Base-by-base conservation (phyloP, 202 grass and related monocot species). In the Bolboschoenoplectus hybrid region DNA sequence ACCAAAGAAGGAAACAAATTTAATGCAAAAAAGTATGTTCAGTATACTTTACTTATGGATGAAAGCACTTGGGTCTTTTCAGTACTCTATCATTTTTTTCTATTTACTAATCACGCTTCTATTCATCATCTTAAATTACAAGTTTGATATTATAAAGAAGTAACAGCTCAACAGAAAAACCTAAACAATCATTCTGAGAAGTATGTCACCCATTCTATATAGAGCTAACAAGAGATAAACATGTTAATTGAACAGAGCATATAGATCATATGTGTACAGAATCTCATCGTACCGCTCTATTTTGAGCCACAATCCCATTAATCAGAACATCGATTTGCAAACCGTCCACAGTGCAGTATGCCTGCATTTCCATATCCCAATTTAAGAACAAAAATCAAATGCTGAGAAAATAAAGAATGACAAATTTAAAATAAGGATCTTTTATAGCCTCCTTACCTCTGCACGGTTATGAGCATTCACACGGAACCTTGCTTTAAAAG, bases 301-400 rank as follows among this genome's bases (percentile, higher is more conserved):
- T 99, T 79, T 99, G 97, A 0, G 93, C 89, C 50, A 87, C 38
- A 71, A 81, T 26, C 60, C 93, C 97, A 10, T 86, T 92, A 64
- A 99, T 90, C 69, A 96, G 90, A 96, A 99, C n/a, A 78, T 96
- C 93, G 64, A 94, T 68, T 0, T 86, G 88, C 4, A 98, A 68
- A 26, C 91, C 93, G 60, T 94, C 86, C 75, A 99, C 86, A 3
- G 93, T 99, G 88, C 97, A 98, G 86, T 98, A 98, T 4, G 97
- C 97, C 97, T 98, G 79, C 74, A 95, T 67, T 82, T 82, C 3
- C 51, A 79, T 57, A 58, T 79, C 49, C 34, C 40, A 84, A 70
- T 80, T 45, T 87, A 58, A 11, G 0, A 53, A 87, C 64, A 85
- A 7, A 84, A 55, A 6, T 44, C 40, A 81, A 85, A 67, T 4